Conservation (phyloP, 2,329 filamentous ascomycete species). For the Plenodomus tracheiphilus region DNA sequence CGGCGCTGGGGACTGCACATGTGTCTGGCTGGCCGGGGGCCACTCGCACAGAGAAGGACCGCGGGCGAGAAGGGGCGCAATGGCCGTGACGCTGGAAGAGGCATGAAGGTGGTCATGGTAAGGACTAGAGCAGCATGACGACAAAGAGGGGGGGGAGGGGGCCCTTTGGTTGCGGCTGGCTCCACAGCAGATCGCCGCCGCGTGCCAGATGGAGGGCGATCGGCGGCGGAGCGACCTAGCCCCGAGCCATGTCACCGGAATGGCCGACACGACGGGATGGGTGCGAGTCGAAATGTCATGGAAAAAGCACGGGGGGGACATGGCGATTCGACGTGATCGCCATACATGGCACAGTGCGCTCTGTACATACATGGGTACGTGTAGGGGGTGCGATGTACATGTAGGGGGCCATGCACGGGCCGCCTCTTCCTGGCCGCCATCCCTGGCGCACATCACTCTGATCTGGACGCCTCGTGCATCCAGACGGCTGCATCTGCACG, state of each 20-base stretch:
- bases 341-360: too few species aligned
- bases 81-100: background rate
- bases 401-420: background rate
- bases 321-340: background rate
- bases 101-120: constrained; percentile 5
- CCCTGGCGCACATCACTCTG: constrained; percentile 8
- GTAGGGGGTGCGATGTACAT: too few species aligned
- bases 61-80: background rate
- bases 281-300: background rate
- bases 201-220: constrained; percentile 11
- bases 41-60: background rate
- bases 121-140: constrained; percentile 25
- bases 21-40: background rate
- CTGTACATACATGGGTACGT: too few species aligned
- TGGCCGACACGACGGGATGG: constrained; percentile 1
- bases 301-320: background rate
- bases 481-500: background rate
- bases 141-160: constrained; percentile 14
- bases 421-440: constrained; percentile 2
- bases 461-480: background rate
- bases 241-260: constrained; percentile 10
- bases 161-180: constrained; percentile 8
- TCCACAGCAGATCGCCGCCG: constrained; percentile 26
- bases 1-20: background rate
- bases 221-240: constrained; percentile 3